These are phyloP conservation scores for Davidsoniella neocaledoniae DNA, from an alignment of 2,329 filamentous ascomycete genomes.

Conservation along the genomic window DNA sequence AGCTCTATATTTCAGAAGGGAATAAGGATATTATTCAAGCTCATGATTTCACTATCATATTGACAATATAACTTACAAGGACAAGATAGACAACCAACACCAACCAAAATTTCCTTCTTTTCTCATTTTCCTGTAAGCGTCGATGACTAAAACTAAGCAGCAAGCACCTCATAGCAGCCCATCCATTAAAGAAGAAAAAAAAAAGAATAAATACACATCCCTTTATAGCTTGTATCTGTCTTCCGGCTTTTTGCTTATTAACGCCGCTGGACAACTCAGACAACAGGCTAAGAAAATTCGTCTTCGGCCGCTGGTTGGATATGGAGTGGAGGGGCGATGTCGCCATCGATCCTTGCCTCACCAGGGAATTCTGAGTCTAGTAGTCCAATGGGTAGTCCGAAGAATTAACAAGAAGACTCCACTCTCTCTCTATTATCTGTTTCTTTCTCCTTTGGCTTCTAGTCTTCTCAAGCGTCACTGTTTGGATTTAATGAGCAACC, in stretches of 20 bases:
- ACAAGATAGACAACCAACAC: no score
- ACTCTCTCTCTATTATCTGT: background rate
- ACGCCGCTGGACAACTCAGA: constrained; percentile 1
- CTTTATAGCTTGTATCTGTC: background rate
- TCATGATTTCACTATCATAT: no score
- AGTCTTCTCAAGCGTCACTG: background rate
- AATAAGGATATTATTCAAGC: no score
- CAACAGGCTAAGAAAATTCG: background rate
- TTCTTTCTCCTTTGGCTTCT: background rate
- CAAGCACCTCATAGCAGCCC: no score
- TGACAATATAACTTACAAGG: no score
- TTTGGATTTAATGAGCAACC: background rate
- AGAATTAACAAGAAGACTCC: background rate
- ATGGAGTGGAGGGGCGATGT: constrained; percentile 15
- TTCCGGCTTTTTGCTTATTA: background rate
- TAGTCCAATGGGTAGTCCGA: background rate
- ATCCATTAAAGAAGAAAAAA: no score
- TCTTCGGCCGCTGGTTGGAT: no score
- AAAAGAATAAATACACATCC: no score
- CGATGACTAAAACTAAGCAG: no score
- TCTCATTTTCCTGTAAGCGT: no score
- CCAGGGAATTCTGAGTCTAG: background rate
- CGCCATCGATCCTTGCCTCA: constrained; percentile 16
- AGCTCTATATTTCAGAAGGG: no score
- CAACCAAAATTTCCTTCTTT: no score